phyloP scores from a whole-genome alignment of 2,329 filamentous ascomycete genomes.

The Zymoseptoria tritici region DNA sequence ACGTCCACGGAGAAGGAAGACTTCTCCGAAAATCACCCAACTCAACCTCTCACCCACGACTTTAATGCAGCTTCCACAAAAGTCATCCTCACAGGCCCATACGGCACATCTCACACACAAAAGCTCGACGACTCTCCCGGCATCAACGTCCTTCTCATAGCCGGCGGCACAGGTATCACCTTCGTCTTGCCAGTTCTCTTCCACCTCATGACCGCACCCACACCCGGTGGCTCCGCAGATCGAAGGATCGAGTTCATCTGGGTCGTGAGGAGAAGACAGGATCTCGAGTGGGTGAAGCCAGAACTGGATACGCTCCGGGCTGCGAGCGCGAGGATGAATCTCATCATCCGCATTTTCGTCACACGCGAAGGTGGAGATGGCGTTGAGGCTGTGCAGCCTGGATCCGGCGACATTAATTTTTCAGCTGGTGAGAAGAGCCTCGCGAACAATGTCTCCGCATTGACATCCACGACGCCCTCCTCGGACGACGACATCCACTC shows the following conservation, averaged over 20 bases:
- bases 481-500: neutral
- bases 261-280: neutral
- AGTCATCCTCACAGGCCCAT: constrained; percentile 2
- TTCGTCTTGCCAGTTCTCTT: neutral
- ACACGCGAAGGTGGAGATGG: neutral
- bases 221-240: neutral
- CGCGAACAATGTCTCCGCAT: neutral
- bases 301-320: neutral
- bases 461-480: neutral
- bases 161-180: neutral
- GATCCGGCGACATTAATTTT: too few relatives aligned
- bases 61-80: neutral
- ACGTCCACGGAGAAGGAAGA: neutral
- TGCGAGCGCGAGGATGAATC: neutral
- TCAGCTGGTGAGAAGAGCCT: too few relatives aligned
- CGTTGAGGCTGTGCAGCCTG: neutral
- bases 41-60: neutral
- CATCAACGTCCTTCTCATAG: neutral
- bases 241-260: neutral
- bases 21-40: constrained; percentile 36
- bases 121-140: neutral
- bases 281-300: neutral
- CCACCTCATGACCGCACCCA: neutral
- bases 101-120: neutral
- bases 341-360: neutral